Percentiles rank a stretch among this genome's conserved stretches.
Evolutionary conservation across 2,329 filamentous ascomycete species (phyloP).

Genomic region (Ophiostoma angusticollis): DNA sequence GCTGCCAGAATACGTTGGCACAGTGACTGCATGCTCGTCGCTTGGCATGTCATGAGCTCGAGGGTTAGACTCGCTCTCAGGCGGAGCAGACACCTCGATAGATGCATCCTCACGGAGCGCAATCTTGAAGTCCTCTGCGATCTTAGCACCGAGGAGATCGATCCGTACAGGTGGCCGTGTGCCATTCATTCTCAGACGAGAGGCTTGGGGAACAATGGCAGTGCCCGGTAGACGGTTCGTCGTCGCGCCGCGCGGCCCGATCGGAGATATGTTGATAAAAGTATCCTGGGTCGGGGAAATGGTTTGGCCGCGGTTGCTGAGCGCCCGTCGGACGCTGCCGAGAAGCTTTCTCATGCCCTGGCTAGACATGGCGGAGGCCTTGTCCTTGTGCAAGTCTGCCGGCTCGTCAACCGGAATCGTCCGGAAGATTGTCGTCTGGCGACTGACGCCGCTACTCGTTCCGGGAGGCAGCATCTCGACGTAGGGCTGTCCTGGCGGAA

Average conservation of each 20-base stretch:
- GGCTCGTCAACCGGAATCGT: constrained; percentile 19
- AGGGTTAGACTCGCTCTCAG: constrained; percentile 4
- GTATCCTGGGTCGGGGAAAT: constrained; percentile 32
- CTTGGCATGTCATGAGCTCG: neutral
- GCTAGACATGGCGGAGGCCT: constrained; percentile 48
- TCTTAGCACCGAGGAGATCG: constrained; percentile 68
- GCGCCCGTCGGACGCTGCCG: constrained; percentile 69
- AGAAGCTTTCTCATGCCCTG: constrained; percentile 78
- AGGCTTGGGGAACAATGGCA: constrained; percentile 46
- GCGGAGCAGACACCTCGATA: constrained; percentile 22
- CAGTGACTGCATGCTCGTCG: constrained; percentile 18
- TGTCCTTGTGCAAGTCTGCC: constrained; percentile 26
- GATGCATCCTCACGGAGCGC: constrained; percentile 55
- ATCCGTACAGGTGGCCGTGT: constrained; percentile 50
- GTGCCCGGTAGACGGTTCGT: constrained; percentile 47
- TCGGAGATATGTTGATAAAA: constrained; percentile 35
- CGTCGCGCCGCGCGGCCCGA: constrained; percentile 39
- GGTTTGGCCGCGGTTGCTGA: constrained; percentile 48
- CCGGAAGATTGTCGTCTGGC: constrained; percentile 42
- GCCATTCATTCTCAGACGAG: constrained; percentile 29
- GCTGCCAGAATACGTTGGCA: constrained; percentile 31
- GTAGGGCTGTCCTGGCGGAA: constrained; percentile 71
- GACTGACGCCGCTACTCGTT: constrained; percentile 30
- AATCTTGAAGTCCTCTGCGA: constrained; percentile 66
- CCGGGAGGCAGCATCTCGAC: constrained; percentile 52